Conservation (phyloP, 108 stramenopile species). For the Conticribra weissflogii region DNA sequence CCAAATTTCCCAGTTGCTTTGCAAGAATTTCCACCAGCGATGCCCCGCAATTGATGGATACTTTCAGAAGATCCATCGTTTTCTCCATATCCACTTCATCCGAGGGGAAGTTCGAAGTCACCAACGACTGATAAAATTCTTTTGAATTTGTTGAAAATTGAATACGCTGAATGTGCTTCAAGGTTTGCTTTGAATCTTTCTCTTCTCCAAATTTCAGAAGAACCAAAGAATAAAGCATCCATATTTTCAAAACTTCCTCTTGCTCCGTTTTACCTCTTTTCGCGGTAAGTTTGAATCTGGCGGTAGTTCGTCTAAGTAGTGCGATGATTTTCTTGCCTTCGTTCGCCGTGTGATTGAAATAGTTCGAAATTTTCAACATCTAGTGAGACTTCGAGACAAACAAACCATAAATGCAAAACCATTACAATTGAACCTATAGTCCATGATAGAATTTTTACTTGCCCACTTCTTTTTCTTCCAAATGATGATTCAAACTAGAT, state of each 20-base stretch:
- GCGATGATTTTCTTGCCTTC: slow-evolving; percentile 57
- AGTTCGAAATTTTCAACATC: too few relatives aligned
- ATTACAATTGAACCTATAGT: too few relatives aligned
- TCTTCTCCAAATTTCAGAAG: slow-evolving; percentile 17
- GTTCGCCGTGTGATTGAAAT: neutral
- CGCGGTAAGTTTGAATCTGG: slow-evolving; percentile 57
- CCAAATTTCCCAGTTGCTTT: slow-evolving; percentile 12
- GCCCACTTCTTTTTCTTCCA: slow-evolving; percentile 2
- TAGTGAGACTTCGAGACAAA: too few relatives aligned
- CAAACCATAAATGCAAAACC: too few relatives aligned
- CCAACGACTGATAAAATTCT: slow-evolving; percentile 23
- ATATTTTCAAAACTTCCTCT: slow-evolving; percentile 52
- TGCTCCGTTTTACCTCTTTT: neutral
- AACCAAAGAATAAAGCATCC: slow-evolving; percentile 65
- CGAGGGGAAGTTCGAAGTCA: neutral
- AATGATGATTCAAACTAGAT: neutral
- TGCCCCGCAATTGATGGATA: slow-evolving; percentile 7
- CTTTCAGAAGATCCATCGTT: slow-evolving; percentile 10
- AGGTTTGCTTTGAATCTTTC: slow-evolving; percentile 23
- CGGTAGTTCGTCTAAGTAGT: slow-evolving; percentile 71
- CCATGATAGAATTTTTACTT: too few relatives aligned
- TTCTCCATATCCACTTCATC: slow-evolving; percentile 11
- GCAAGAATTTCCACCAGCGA: slow-evolving; percentile 13
- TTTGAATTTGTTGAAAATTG: slow-evolving; percentile 7
- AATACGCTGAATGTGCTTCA: slow-evolving; percentile 40